These are phyloP conservation scores for Sporothrix protearum DNA, from an alignment of 2,329 filamentous ascomycete genomes.

Conservation along the genomic window DNA sequence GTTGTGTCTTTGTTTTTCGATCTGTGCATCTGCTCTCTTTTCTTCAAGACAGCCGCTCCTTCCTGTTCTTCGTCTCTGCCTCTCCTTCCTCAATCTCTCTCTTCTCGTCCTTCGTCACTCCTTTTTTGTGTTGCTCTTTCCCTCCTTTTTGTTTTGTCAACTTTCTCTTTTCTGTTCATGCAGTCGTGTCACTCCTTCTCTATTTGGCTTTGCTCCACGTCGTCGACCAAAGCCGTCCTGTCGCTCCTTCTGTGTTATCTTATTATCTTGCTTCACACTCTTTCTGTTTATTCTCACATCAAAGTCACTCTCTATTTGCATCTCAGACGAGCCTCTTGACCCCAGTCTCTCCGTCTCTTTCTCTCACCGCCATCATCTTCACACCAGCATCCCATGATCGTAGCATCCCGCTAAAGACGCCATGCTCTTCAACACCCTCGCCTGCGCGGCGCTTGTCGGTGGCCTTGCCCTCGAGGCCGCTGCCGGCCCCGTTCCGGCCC, in stretches of 20 bases:
- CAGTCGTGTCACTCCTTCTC: constrained; percentile 5
- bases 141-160: constrained; percentile 11
- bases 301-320: background rate
- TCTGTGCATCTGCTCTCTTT: constrained; percentile 2
- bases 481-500: constrained; percentile 21
- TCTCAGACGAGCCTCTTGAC: background rate
- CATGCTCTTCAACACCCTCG: constrained; percentile 25
- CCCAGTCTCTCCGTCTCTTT: background rate
- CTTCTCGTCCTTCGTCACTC: constrained; percentile 1
- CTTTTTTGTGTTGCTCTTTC: constrained; percentile 1
- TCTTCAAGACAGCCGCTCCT: background rate
- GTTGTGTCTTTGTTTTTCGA: background rate
- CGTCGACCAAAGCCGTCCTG: background rate
- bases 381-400: background rate
- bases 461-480: constrained; percentile 24
- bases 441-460: constrained; percentile 20
- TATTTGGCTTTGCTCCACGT: background rate
- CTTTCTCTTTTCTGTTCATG: background rate
- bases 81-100: background rate
- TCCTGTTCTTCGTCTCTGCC: background rate
- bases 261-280: background rate
- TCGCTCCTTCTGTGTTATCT: constrained; percentile 9
- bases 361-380: background rate
- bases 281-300: constrained; percentile 2
- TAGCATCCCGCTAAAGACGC: background rate